Evolutionary conservation across 2,329 filamentous ascomycete genomes (phyloP).

Genomic region (Fusarium keratoplasticum): DNA sequence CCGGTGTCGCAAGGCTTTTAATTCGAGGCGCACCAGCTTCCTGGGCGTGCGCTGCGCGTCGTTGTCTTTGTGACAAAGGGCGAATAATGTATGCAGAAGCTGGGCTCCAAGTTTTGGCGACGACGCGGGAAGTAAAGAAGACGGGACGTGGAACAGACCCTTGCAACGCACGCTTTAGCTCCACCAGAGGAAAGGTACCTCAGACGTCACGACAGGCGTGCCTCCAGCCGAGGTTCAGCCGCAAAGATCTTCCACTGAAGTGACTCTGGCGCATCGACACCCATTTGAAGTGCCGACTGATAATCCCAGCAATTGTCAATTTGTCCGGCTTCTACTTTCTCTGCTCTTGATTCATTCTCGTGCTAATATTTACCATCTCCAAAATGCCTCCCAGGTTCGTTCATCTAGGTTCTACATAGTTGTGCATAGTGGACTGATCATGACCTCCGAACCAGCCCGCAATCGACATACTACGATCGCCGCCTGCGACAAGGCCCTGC

Average conservation of each 20-base stretch:
- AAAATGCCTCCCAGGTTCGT: conserved; percentile 42
- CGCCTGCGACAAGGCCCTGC: conserved; percentile 87
- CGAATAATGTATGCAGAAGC: conserved; percentile 17
- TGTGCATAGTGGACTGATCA: conserved; percentile 35
- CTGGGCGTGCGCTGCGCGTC: conserved; percentile 6
- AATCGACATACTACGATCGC: conserved; percentile 88
- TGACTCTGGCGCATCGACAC: conserved; percentile 24
- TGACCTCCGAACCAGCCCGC: conserved; percentile 53
- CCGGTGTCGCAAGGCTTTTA: conserved; percentile 10
- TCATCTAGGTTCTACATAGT: neutral
- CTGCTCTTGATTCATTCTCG: neutral
- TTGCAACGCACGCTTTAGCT: conserved; percentile 30
- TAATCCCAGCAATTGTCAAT: conserved; percentile 16
- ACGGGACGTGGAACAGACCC: conserved; percentile 42
- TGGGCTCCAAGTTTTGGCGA: conserved; percentile 41
- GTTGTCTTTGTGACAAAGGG: conserved; percentile 18
- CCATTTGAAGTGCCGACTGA: conserved; percentile 21
- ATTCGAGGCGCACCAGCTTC: conserved; percentile 2
- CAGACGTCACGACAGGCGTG: conserved; percentile 28
- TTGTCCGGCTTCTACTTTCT: neutral
- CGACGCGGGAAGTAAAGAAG: conserved; percentile 42
- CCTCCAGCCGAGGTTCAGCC: conserved; percentile 42
- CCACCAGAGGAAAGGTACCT: conserved; percentile 25
- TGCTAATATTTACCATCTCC: neutral
- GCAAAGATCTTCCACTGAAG: conserved; percentile 37